A percentile compares a stretch with the other conserved stretches of the same genome.
These are phyloP conservation scores for Ramaria sp. DNA, from an alignment of 768 basidiomycete species.

Conservation along the genomic window DNA sequence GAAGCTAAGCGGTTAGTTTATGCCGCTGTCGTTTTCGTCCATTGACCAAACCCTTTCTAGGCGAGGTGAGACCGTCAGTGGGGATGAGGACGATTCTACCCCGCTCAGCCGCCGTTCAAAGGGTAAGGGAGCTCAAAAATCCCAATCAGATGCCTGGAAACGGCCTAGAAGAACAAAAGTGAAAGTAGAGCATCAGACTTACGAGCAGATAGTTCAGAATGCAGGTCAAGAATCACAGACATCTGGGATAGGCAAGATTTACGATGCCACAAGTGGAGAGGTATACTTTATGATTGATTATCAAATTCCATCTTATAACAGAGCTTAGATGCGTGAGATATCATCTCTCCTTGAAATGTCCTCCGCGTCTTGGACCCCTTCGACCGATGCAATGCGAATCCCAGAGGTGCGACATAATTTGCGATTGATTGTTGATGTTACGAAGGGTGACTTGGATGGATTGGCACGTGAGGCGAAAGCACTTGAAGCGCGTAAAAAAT, in stretches of 20 bases:
- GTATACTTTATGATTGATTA: slow-evolving; percentile 33
- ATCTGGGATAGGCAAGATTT: slow-evolving; percentile 69
- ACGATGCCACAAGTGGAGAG: slow-evolving; percentile 89
- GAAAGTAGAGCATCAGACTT: slow-evolving; percentile 89
- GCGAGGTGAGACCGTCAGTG: slow-evolving; percentile 52
- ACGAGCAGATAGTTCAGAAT: slow-evolving; percentile 90
- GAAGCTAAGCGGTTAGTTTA: slow-evolving; percentile 59
- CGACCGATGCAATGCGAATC: slow-evolving; percentile 76
- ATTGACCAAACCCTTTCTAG: not conserved
- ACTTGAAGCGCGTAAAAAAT: slow-evolving; percentile 69
- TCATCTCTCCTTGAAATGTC: slow-evolving; percentile 73
- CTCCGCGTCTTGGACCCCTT: slow-evolving; percentile 72
- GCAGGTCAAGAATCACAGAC: slow-evolving; percentile 49
- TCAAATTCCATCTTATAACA: slow-evolving; percentile 8
- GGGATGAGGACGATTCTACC: slow-evolving; percentile 50
- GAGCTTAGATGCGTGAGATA: slow-evolving; percentile 68
- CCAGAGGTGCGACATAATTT: slow-evolving; percentile 98
- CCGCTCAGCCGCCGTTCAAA: slow-evolving; percentile 28
- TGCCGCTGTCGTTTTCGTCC: not conserved
- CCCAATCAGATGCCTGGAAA: slow-evolving; percentile 74
- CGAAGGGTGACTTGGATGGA: slow-evolving; percentile 77
- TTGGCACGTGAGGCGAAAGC: slow-evolving; percentile 84
- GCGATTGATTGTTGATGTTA: slow-evolving; percentile 71
- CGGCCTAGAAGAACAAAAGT: slow-evolving; percentile 74
- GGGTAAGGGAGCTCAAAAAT: slow-evolving; percentile 43